Evolutionary conservation across 495 filamentous ascomycete genomes (phyloP).

Genomic region (Friedmanniomyces endolithicus): DNA sequence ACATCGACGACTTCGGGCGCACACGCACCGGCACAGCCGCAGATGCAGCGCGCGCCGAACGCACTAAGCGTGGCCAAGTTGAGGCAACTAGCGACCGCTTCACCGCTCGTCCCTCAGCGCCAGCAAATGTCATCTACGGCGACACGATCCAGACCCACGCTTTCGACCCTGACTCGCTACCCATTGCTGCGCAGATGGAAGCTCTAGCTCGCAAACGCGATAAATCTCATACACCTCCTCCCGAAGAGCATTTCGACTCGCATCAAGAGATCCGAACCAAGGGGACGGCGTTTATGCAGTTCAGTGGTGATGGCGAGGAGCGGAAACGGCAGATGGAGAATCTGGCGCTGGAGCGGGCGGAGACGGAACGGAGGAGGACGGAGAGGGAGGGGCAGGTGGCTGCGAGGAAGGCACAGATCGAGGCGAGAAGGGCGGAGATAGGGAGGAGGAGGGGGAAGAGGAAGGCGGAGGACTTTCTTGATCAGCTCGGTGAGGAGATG

Average conservation of each 20-base stretch:
- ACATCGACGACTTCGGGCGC: slow-evolving; percentile 82
- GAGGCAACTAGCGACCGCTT: slow-evolving; percentile 35
- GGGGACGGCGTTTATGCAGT: slow-evolving; percentile 82
- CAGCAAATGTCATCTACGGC: slow-evolving; percentile 66
- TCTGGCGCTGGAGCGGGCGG: slow-evolving; percentile 49
- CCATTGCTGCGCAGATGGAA: slow-evolving; percentile 51
- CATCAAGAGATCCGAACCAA: slow-evolving; percentile 68
- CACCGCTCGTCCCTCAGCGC: slow-evolving; percentile 48
- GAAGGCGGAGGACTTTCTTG: slow-evolving; percentile 60
- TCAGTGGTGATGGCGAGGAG: slow-evolving; percentile 55
- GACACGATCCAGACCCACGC: slow-evolving; percentile 69
- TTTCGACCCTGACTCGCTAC: slow-evolving; percentile 54
- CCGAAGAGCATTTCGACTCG: slow-evolving; percentile 72
- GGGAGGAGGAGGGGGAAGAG: slow-evolving; percentile 45
- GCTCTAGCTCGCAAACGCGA: slow-evolving; percentile 62
- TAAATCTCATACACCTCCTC: slow-evolving; percentile 54
- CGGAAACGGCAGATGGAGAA: slow-evolving; percentile 64
- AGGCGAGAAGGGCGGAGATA: slow-evolving; percentile 41
- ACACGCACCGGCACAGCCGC: slow-evolving; percentile 51
- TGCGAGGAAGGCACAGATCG: slow-evolving; percentile 38
- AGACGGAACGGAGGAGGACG: slow-evolving; percentile 50
- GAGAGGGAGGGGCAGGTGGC: slow-evolving; percentile 38
- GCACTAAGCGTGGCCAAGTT: slow-evolving; percentile 33
- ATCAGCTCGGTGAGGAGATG: slow-evolving; percentile 18
- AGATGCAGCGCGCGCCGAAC: slow-evolving; percentile 46